Conservation (phyloP, 2,329 filamentous ascomycete species). For the Hypoxylon sp. region DNA sequence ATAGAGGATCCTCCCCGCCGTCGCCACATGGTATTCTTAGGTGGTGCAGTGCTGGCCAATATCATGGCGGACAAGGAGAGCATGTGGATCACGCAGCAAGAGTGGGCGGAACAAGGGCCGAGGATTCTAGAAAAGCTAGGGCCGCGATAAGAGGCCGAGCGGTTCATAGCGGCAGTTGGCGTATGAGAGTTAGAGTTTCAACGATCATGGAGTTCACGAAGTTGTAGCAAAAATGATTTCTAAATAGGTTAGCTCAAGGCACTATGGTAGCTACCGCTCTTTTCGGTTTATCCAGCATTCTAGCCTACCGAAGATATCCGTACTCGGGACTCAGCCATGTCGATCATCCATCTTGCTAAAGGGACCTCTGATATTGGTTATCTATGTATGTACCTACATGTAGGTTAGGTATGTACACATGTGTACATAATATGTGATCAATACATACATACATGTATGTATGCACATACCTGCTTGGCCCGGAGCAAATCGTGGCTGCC, state of each 20-base stretch:
- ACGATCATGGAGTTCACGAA: constrained; percentile 42
- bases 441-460: too few relatives aligned
- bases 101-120: constrained; percentile 95
- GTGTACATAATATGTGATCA: too few relatives aligned
- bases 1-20: constrained; percentile 97
- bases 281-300: too few relatives aligned
- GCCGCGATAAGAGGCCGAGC: constrained; percentile 73
- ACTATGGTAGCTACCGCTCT: too few relatives aligned
- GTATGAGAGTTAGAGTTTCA: constrained; percentile 17
- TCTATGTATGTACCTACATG: not conserved
- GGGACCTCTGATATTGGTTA: not conserved
- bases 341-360: not conserved
- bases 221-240: constrained; percentile 37
- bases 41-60: constrained; percentile 95
- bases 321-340: too few relatives aligned
- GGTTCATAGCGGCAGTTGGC: constrained; percentile 4
- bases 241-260: constrained; percentile 23
- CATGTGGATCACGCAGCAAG: constrained; percentile 98
- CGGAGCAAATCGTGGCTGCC: not conserved
- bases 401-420: not conserved
- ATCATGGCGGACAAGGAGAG: constrained; percentile 99
- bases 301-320: too few relatives aligned
- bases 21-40: constrained; percentile 99
- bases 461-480: not conserved
- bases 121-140: constrained; percentile 92